Evolutionary conservation across 2,329 filamentous ascomycete species (phyloP).

Genomic region (Fragosphaeria purpurea): DNA sequence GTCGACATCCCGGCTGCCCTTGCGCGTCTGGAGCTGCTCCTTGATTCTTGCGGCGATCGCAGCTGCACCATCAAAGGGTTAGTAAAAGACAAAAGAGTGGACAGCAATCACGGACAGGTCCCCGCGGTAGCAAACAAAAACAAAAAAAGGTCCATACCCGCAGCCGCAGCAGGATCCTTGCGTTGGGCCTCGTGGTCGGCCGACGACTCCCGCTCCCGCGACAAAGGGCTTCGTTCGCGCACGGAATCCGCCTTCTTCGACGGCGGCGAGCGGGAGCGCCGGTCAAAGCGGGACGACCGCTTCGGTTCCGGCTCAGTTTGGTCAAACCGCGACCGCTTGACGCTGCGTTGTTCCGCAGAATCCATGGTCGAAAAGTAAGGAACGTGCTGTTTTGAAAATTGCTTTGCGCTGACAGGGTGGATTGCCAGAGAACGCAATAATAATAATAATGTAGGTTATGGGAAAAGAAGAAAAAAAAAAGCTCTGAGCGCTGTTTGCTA

Average conservation of each 20-base stretch:
- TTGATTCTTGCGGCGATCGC: conserved; percentile 85
- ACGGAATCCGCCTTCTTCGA: conserved; percentile 55
- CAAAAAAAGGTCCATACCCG: conserved; percentile 43
- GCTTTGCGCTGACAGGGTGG: no score
- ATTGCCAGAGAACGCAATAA: no score
- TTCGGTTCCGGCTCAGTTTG: conserved; percentile 76
- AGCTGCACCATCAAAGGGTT: conserved; percentile 35
- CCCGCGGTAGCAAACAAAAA: background rate
- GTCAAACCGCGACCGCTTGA: conserved; percentile 89
- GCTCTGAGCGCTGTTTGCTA: no score
- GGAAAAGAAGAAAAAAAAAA: no score
- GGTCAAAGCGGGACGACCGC: conserved; percentile 73
- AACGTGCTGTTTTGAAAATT: no score
- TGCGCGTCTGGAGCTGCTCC: conserved; percentile 73
- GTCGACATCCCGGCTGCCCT: conserved; percentile 82
- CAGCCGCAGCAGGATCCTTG: conserved; percentile 64
- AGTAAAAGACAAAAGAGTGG: background rate
- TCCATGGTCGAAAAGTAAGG: conserved; percentile 44
- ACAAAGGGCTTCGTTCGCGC: conserved; percentile 72
- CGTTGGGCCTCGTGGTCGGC: conserved; percentile 31
- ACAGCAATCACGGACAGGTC: no score
- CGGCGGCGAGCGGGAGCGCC: conserved; percentile 77
- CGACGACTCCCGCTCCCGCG: conserved; percentile 29
- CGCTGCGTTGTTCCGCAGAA: conserved; percentile 60
- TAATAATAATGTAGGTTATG: no score